Percentiles rank a stretch among this genome's conserved stretches.
Evolutionary conservation across 805 yeast genomes (phyloP).

Genomic region (Cyberlindnera japonica): DNA sequence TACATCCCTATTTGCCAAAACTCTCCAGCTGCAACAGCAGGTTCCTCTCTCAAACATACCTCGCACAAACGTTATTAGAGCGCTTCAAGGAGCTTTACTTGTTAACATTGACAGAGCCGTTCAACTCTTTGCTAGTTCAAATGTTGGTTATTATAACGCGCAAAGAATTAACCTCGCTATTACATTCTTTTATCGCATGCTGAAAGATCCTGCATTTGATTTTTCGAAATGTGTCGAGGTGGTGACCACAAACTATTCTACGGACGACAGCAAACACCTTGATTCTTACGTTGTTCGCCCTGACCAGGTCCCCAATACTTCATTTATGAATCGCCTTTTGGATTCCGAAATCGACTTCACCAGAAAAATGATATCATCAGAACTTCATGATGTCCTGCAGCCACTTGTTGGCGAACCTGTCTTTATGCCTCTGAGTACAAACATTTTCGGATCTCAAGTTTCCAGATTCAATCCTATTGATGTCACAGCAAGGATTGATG

Average conservation of each 20-base stretch:
- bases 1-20: slow-evolving; percentile 1
- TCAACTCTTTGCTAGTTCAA: slow-evolving; percentile 3
- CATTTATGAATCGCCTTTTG: slow-evolving; percentile 10
- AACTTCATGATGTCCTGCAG: slow-evolving; percentile 16
- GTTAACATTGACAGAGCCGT: slow-evolving; percentile 1
- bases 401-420: slow-evolving; percentile 9
- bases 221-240: slow-evolving; percentile 14
- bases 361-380: slow-evolving; percentile 1
- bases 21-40: slow-evolving; percentile 3
- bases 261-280: background rate
- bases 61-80: slow-evolving; percentile 1
- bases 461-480: too few species aligned
- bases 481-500: too few species aligned
- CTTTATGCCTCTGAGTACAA: background rate
- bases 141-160: slow-evolving; percentile 16
- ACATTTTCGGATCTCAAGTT: background rate
- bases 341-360: slow-evolving; percentile 15
- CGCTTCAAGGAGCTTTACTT: slow-evolving; percentile 1
- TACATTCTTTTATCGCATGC: slow-evolving; percentile 13
- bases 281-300: background rate
- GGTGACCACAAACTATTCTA: background rate
- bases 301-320: slow-evolving; percentile 17
- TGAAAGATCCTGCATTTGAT: slow-evolving; percentile 20
- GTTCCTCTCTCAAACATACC: background rate
- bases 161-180: slow-evolving; percentile 17